These are phyloP conservation scores for Zea mays DNA, from an alignment of 176 grass and related monocot species.

Conservation along the genomic window DNA sequence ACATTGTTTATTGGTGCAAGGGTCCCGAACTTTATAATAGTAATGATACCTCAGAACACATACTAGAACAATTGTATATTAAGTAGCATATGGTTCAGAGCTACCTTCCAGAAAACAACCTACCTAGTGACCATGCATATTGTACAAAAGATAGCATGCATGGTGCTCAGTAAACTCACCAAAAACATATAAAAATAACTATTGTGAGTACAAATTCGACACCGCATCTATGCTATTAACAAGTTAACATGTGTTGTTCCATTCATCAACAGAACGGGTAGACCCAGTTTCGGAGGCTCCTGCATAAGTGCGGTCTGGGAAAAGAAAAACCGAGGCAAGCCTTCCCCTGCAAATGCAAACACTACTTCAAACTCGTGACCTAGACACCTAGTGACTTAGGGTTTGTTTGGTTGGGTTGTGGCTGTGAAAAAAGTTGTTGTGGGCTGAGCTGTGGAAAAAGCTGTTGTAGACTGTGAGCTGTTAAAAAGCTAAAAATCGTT, in stretches of 20 bases:
- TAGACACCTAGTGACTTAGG: too few species aligned
- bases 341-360: too few species aligned
- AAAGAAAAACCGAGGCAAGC: too few species aligned
- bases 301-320: too few species aligned
- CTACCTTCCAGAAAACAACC: background rate
- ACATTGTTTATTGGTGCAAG: background rate
- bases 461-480: too few species aligned
- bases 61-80: background rate
- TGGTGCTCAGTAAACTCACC: background rate
- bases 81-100: background rate
- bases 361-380: too few species aligned
- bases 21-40: background rate
- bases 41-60: background rate
- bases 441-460: too few species aligned
- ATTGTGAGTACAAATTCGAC: background rate
- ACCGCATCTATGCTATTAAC: background rate
- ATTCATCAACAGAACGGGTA: background rate
- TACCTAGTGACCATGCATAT: background rate
- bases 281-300: too few species aligned
- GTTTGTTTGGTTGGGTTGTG: too few species aligned
- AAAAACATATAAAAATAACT: too few species aligned
- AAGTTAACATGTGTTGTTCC: background rate
- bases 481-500: too few species aligned
- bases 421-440: too few species aligned
- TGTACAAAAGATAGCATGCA: background rate